Base-by-base conservation (phyloP, 768 basidiomycete species). In the Panus rudis region DNA sequence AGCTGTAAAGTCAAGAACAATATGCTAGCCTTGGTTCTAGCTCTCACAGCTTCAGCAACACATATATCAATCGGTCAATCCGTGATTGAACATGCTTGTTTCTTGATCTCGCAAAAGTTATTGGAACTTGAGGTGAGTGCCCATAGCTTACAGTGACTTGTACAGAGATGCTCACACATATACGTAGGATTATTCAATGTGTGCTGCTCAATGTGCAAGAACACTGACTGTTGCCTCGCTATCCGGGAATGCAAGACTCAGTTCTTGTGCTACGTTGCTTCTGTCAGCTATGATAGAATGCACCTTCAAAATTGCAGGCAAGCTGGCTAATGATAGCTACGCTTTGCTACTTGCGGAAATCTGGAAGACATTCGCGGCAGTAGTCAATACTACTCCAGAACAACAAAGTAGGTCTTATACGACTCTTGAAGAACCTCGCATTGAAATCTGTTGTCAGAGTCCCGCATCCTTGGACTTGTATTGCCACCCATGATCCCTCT, bases 1-100 rank as follows among this genome's bases (percentile, higher is more conserved):
- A 65, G 76, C 2, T 79, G 82, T 61, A 97, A 97, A 66, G 72
- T 87, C 60, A 93, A 91, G 64, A 89, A 81, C 55, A 98, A 96
- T 61, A 71, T 97, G 46, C 66, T 98, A 11, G 88, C 90, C 0
- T 71, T 83, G 0, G 92, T 92, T 1, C 73, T 99, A 4, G 72
- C 96, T 39, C 60, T 99, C 32, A 94, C 93, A 0, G 77, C 83
- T 19, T 64, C 92, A 1, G 87, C 90, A 1, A 50, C 77, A 0
- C 69, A 68, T 11, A 70, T 82, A 14, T 78, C 78, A 58, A 62
- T 96, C 24, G 82, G 90, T 35, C 72, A 75, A 37, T 75, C 78
- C 2, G 78, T 84, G 16, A 69, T 96, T 21, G 93, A 94, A 54
- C 88, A 91, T 51, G 74, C 79, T 11, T 93, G 87, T 55, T 89